phyloP scores from a whole-genome alignment of 148 eudicot genomes.

The Agrostemma githago region DNA sequence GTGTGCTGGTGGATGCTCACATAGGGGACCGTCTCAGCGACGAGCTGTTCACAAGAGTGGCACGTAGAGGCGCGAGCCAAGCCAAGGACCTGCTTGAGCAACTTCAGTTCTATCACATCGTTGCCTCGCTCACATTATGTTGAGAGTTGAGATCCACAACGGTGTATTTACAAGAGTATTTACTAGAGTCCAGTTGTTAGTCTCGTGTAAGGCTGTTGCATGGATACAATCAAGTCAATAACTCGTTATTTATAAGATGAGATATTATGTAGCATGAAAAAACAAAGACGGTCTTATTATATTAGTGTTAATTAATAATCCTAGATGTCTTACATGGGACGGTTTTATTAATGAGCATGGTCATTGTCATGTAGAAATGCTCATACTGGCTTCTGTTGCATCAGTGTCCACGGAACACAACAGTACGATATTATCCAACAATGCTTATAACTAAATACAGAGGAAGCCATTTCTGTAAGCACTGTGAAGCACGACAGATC shows the following conservation, averaged over 20 bases:
- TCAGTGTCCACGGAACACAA: too few species aligned
- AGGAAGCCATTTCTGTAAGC: too few species aligned
- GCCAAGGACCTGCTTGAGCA: conserved; percentile 64
- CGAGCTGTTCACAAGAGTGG: conserved; percentile 62
- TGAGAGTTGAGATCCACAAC: not conserved
- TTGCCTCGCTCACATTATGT: conserved; percentile 68
- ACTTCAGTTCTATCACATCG: conserved; percentile 81
- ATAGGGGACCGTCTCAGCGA: conserved; percentile 67
- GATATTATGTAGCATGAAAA: not conserved
- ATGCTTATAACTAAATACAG: too few species aligned
- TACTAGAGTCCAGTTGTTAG: not conserved
- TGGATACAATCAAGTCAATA: not conserved
- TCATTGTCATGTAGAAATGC: too few species aligned
- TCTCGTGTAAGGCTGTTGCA: not conserved
- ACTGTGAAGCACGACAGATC: too few species aligned
- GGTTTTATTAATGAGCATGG: too few species aligned
- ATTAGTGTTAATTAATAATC: too few species aligned
- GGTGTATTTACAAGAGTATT: not conserved
- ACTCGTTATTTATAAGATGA: not conserved
- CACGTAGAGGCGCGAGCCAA: conserved; percentile 49
- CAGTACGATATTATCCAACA: too few species aligned
- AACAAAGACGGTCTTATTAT: too few species aligned
- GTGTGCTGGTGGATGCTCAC: conserved; percentile 91
- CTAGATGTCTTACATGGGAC: too few species aligned
- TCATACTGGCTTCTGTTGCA: too few species aligned